A percentile compares a stretch with the other conserved stretches of the same genome.
Conservation (phyloP, 106 monocot species). For the Apostasia shenzhenica region DNA sequence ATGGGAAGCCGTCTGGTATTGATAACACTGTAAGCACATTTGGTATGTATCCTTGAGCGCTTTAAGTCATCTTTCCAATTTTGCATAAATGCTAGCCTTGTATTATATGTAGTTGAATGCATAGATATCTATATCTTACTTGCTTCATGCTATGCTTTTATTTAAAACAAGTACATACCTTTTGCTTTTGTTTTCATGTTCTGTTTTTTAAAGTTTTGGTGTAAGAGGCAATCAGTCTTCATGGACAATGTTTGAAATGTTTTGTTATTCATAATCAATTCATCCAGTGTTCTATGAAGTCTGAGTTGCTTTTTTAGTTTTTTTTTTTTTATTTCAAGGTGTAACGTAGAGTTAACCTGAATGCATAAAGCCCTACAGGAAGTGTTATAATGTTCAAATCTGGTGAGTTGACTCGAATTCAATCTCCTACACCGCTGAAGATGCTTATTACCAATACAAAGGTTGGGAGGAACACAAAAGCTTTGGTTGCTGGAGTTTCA, state of each 20-base stretch:
- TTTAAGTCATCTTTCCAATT: not conserved
- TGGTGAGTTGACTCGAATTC: constrained; percentile 53
- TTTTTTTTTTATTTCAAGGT: not conserved
- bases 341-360: not conserved
- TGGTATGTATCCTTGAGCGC: constrained; percentile 35
- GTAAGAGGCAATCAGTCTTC: no score
- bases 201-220: no score
- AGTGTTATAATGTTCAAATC: constrained; percentile 66
- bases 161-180: no score
- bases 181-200: no score
- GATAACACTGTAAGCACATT: constrained; percentile 90
- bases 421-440: constrained; percentile 47
- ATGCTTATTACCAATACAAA: constrained; percentile 96
- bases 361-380: constrained; percentile 29
- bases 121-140: not conserved
- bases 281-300: not conserved
- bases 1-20: constrained; percentile 92
- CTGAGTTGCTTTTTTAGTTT: not conserved
- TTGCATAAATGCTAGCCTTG: not conserved
- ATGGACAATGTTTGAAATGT: not conserved
- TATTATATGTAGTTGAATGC: not conserved
- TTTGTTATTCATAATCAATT: not conserved
- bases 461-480: constrained; percentile 85
- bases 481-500: constrained; percentile 71
- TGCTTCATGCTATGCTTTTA: no score